These are phyloP conservation scores for Leccinum pseudoinsigne DNA, from an alignment of 1,284 basidiomycete genomes.

Conservation along the genomic window DNA sequence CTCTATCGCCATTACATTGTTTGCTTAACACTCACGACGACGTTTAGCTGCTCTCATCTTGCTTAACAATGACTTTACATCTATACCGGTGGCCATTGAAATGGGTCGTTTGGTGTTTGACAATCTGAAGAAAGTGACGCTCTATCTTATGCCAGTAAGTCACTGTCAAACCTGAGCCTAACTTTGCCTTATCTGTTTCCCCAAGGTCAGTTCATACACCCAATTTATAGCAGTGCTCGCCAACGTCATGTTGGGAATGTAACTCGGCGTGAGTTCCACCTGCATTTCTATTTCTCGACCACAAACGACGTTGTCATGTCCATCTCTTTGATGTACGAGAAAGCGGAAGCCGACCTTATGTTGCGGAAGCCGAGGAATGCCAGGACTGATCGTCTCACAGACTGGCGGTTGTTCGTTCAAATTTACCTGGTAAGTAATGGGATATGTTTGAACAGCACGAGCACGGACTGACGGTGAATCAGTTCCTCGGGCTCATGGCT, in stretches of 20 bases:
- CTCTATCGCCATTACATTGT: not conserved
- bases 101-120: slow-evolving; percentile 58
- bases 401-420: slow-evolving; percentile 36
- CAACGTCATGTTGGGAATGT: slow-evolving; percentile 41
- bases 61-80: slow-evolving; percentile 38
- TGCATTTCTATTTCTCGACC: slow-evolving; percentile 45
- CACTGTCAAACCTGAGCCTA: slow-evolving; percentile 20
- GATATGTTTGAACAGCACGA: slow-evolving; percentile 4
- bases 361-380: slow-evolving; percentile 64
- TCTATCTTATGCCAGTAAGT: slow-evolving; percentile 44
- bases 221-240: slow-evolving; percentile 38
- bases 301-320: slow-evolving; percentile 41
- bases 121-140: slow-evolving; percentile 51
- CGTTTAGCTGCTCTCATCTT: slow-evolving; percentile 31
- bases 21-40: not conserved
- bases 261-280: slow-evolving; percentile 42
- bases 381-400: slow-evolving; percentile 52
- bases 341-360: slow-evolving; percentile 47
- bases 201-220: slow-evolving; percentile 37
- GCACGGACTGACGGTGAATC: not conserved
- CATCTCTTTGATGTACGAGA: slow-evolving; percentile 40
- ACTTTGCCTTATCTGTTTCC: not conserved
- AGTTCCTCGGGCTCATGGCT: slow-evolving; percentile 48
- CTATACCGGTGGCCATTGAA: slow-evolving; percentile 40
- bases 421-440: slow-evolving; percentile 30